Percentiles rank a stretch among this genome's conserved stretches.
These are phyloP conservation scores for Myriosclerotinia duriaeana DNA, from an alignment of 2,329 filamentous ascomycete species.

Conservation along the genomic window DNA sequence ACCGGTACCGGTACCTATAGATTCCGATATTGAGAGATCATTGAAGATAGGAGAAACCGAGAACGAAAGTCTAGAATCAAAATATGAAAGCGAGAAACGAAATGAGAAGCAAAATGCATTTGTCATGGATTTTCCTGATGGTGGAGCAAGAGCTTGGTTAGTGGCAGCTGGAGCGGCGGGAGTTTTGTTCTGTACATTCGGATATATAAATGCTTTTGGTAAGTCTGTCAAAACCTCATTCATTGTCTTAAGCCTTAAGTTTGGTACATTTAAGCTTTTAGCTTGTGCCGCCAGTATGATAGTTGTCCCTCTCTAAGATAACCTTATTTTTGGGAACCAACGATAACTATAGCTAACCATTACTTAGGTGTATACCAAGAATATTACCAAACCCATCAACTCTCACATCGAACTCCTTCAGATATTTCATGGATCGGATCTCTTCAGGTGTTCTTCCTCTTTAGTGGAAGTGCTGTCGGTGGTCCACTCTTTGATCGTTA, in stretches of 20 bases:
- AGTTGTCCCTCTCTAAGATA: background rate
- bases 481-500: constrained; percentile 22
- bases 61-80: background rate
- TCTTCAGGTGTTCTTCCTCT: constrained; percentile 21
- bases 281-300: too few relatives aligned
- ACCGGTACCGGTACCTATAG: background rate
- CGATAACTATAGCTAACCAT: background rate
- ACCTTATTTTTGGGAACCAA: background rate
- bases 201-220: constrained; percentile 46
- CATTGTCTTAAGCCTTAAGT: background rate
- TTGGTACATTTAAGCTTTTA: background rate
- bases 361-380: constrained; percentile 51
- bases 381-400: constrained; percentile 52
- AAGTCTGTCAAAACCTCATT: background rate
- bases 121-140: constrained; percentile 47
- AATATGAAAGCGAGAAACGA: background rate
- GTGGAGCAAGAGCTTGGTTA: constrained; percentile 54
- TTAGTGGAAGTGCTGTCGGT: constrained; percentile 14
- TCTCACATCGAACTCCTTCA: constrained; percentile 43
- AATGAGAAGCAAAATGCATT: constrained; percentile 6
- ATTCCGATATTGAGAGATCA: constrained; percentile 8
- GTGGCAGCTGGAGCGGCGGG: constrained; percentile 50
- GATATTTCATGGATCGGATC: constrained; percentile 20
- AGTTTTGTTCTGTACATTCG: constrained; percentile 49
- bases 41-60: background rate